Evolutionary conservation across 192 early-diverging fungal species (phyloP).

Genomic region (Glomus cerebriforme): DNA sequence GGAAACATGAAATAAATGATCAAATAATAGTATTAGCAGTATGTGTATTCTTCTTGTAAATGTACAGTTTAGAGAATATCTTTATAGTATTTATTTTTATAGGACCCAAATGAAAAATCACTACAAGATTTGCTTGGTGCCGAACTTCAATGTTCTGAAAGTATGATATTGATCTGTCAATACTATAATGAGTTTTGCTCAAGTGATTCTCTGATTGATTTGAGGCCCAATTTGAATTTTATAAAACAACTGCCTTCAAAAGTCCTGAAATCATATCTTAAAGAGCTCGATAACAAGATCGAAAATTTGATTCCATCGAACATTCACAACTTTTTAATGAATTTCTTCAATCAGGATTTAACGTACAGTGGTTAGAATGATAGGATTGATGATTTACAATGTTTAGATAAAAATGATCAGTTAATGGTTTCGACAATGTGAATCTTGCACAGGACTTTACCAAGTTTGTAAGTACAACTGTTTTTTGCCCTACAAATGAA

Average conservation of each 20-base stretch:
- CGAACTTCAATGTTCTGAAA: constrained; percentile 21
- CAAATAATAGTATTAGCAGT: constrained; percentile 1
- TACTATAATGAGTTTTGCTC: not conserved
- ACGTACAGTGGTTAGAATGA: constrained; percentile 18
- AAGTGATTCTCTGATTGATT: constrained; percentile 8
- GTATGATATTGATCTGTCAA: constrained; percentile 22
- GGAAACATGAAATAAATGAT: not conserved
- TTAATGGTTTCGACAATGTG: constrained; percentile 19
- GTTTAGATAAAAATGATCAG: constrained; percentile 12
- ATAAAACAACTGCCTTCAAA: constrained; percentile 4
- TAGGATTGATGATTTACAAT: constrained; percentile 28
- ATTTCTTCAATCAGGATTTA: constrained; percentile 26
- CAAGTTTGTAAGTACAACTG: constrained; percentile 26
- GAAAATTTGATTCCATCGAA: constrained; percentile 28
- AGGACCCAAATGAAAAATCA: constrained; percentile 5
- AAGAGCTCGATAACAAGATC: constrained; percentile 22
- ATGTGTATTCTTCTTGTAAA: not conserved
- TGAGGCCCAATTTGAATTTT: constrained; percentile 10
- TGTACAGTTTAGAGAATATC: constrained; percentile 10
- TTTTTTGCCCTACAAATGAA: not conserved
- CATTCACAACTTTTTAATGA: constrained; percentile 23
- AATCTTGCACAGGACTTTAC: constrained; percentile 26
- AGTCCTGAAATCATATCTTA: constrained; percentile 8
- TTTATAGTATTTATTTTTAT: constrained; percentile 21
- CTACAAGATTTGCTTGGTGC: constrained; percentile 16